Conservation (phyloP, 2,329 filamentous ascomycete genomes). For the Pyrenochaeta sp. region DNA sequence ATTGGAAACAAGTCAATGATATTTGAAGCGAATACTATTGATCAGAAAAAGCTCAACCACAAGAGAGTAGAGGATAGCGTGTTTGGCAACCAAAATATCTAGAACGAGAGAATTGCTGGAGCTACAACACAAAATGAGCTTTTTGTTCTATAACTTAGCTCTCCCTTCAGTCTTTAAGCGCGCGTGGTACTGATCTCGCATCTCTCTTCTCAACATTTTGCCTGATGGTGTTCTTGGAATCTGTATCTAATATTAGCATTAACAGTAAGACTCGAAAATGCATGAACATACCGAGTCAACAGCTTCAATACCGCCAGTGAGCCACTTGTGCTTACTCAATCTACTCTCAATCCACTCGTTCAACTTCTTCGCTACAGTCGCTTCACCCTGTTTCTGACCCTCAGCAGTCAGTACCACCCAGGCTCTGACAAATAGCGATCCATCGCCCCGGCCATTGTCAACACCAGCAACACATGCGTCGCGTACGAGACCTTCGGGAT, state of each 20-base stretch:
- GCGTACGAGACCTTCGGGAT: constrained; percentile 42
- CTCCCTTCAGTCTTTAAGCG: constrained; percentile 24
- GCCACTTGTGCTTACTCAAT: constrained; percentile 41
- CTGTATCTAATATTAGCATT: constrained; percentile 12
- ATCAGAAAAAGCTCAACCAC: no score
- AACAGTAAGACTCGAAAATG: not conserved
- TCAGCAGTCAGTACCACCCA: constrained; percentile 38
- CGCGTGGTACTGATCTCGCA: constrained; percentile 39
- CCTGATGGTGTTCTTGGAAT: constrained; percentile 39
- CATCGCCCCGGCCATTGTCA: constrained; percentile 39
- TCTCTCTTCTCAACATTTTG: constrained; percentile 42
- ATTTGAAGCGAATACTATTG: no score
- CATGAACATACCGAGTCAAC: constrained; percentile 34
- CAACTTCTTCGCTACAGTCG: constrained; percentile 26
- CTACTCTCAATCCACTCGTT: constrained; percentile 30
- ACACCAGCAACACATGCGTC: constrained; percentile 46
- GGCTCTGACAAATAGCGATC: constrained; percentile 38
- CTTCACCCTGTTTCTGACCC: constrained; percentile 22
- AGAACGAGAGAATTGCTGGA: not conserved
- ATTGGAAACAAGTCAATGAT: no score
- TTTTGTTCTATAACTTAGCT: constrained; percentile 23
- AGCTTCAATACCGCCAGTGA: constrained; percentile 40
- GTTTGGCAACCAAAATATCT: not conserved
- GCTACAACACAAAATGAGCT: no score
- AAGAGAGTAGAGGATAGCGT: no score